Evolutionary conservation across 192 early-diverging fungal species (phyloP), one percentile per base, ranked within the genome.

Genomic region (Paraglomus occultum): DNA sequence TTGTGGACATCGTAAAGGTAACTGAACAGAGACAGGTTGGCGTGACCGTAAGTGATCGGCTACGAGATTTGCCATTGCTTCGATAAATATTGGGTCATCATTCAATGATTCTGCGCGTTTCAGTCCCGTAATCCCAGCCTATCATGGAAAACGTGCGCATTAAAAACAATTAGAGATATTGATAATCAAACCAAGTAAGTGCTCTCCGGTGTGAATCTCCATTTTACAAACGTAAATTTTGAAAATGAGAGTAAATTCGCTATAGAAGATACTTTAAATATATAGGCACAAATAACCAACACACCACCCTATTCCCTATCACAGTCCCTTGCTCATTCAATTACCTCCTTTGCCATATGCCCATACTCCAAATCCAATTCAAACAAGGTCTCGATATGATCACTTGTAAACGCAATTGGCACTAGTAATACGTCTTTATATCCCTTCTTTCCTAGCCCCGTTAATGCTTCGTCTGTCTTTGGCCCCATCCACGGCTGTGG

Each of bases 311-410:
- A 31, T 31, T 31, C 14, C 51, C 31, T 31, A 31, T 3, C 3
- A 31, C 31, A 12, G 18, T 61, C 31, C 20, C 14, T 49, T 15
- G 58, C 20, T 59, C 8, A 10, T 31, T 18, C 31, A 31, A 31
- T 17, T 79, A 91, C 87, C 81, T 95, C 85, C 47, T 88, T 67
- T 6, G 94, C 96, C 40, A 94, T 82, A 43, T 94, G 79, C 4
- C 90, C 92, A 71, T 96, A 98, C 71, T 98, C 96, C 17, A 94
- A 71, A 77, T 99, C 96, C 55, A 99, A 81, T 84, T 99, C 96
- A 85, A 87, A 99, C 61, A 99, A 75, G 4, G 96, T 99, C 74
- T 99, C 96, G 51, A 99, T 91, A 74, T 99, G 96, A 73, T 99
- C 96, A 31, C 90, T 92, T 2, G 95, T 95, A 59, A 99, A 99